phyloP scores from a whole-genome alignment of 805 yeast species.

The Zygosaccharomyces rouxii region DNA sequence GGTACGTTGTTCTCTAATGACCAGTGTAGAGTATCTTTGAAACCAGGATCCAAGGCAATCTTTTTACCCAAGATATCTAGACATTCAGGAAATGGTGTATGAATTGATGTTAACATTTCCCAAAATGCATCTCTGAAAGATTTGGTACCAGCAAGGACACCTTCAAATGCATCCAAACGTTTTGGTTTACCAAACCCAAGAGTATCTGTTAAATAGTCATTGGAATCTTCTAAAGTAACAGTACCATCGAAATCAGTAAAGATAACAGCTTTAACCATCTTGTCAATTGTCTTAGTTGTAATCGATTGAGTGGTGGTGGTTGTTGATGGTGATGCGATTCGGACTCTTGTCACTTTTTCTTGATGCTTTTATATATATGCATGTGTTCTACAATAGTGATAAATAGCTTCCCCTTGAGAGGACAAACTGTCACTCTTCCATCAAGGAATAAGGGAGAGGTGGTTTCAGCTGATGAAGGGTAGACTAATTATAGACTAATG shows the following conservation, averaged over 20 bases:
- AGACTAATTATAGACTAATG: slow-evolving; percentile 16
- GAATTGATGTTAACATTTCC: slow-evolving; percentile 76
- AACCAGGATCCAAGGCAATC: slow-evolving; percentile 85
- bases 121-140: slow-evolving; percentile 79
- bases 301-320: not conserved
- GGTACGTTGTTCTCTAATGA: slow-evolving; percentile 69
- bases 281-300: not conserved
- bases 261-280: slow-evolving; percentile 61
- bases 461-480: not conserved
- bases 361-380: not conserved
- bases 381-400: not conserved
- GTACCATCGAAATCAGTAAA: slow-evolving; percentile 99
- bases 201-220: slow-evolving; percentile 84
- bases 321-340: not conserved
- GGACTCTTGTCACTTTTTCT: not conserved
- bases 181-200: slow-evolving; percentile 76
- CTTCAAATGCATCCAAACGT: slow-evolving; percentile 64
- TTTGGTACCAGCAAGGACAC: slow-evolving; percentile 62
- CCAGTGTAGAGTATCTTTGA: slow-evolving; percentile 76
- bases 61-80: slow-evolving; percentile 61
- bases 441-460: not conserved
- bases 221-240: slow-evolving; percentile 90
- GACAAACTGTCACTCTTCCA: not conserved
- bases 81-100: slow-evolving; percentile 76
- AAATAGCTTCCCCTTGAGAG: not conserved